These are phyloP conservation scores for Pezicula carpinea DNA, from an alignment of 2,329 filamentous ascomycete species.

Conservation along the genomic window DNA sequence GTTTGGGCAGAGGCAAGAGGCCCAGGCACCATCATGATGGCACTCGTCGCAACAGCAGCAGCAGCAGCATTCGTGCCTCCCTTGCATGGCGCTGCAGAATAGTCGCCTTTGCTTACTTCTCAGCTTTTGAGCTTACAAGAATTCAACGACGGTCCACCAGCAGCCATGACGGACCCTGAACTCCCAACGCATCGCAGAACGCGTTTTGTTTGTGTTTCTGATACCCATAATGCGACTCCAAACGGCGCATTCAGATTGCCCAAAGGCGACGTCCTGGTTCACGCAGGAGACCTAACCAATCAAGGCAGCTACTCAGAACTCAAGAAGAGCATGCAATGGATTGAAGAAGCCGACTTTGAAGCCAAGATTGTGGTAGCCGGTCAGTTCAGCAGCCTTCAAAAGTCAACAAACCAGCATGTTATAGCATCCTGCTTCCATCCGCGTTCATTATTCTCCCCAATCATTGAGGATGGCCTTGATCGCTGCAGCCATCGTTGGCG, in stretches of 20 bases:
- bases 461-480: too few relatives aligned
- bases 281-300: slow-evolving; percentile 74
- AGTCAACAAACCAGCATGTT: too few relatives aligned
- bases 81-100: too few relatives aligned
- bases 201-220: slow-evolving; percentile 70
- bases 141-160: background rate
- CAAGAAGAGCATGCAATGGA: slow-evolving; percentile 58
- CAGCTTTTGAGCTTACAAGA: too few relatives aligned
- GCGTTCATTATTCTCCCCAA: too few relatives aligned
- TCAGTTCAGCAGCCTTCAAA: slow-evolving; percentile 27
- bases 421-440: too few relatives aligned
- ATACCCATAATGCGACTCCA: slow-evolving; percentile 64
- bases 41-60: too few relatives aligned
- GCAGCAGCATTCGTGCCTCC: too few relatives aligned
- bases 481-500: too few relatives aligned
- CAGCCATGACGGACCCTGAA: background rate
- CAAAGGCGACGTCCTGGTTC: slow-evolving; percentile 68
- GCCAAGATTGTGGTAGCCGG: slow-evolving; percentile 67
- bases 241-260: slow-evolving; percentile 55
- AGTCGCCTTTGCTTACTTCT: background rate
- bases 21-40: too few relatives aligned
- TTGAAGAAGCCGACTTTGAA: slow-evolving; percentile 63
- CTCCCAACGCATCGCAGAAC: slow-evolving; percentile 36
- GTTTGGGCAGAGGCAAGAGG: too few relatives aligned
- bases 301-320: slow-evolving; percentile 60